Evolutionary conservation across 2,329 filamentous ascomycete genomes (phyloP), one percentile per base, ranked within the genome.

Genomic region (Bipolaris bicolor): DNA sequence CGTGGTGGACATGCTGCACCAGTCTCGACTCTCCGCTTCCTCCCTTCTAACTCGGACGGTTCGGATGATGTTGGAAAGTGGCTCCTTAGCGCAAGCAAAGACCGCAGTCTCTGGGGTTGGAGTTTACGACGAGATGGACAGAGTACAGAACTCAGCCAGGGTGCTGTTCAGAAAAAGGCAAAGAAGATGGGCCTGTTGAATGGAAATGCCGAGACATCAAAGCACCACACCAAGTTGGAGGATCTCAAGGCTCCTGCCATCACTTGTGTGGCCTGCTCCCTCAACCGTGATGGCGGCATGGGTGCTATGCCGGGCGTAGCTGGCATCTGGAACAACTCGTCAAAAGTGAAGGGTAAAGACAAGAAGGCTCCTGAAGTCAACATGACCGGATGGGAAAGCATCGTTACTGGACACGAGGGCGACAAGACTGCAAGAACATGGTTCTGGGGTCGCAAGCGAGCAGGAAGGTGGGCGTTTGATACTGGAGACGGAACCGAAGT

Each of bases 381-480:
- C 46, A 88, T 87, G 80, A 97, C 93, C 2, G 95, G 95, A 1
- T 99, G 95, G 95, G 96, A 99, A 76, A 97, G 94, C 71, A 88
- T 99, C 6, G 86, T 99, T 2, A 99, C 95, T 3, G 94, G 92
- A 9, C 96, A 99, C 73, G 89, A 89, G 70, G 87, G 89, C 49
- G 94, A 98, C 70, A 84, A 88, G 43, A 90, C 86, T 71, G 95
- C 92, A 16, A 87, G 95, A 51, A 98, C 95, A 1, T 99, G 95
- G 95, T 97, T 97, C 78, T 98, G 95, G 93, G 95, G 94, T 5
- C 88, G 92, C 55, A 97, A 96, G 78, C 88, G 90, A 68, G 93
- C 95, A 47, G 95, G 95, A 10, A 85, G 95, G 62, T 99, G 95
- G 95, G 89, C 90, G 0, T 91, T 99, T 66, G 88, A 90, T 63